Evolutionary conservation across 1,139 yeast genomes (phyloP), one percentile per base, ranked within the genome.

Genomic region (Pichia sp.): DNA sequence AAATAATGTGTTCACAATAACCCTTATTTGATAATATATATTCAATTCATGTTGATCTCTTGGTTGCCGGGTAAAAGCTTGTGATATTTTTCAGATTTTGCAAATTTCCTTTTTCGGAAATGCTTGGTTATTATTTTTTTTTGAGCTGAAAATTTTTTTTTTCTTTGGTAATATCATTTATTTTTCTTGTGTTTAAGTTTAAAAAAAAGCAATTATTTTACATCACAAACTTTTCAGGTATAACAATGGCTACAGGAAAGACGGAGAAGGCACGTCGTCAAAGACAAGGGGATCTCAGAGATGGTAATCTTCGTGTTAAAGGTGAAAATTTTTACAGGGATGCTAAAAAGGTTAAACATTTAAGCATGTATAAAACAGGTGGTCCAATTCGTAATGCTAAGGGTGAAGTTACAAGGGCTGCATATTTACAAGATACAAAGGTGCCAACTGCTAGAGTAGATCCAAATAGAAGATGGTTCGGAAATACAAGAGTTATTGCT

Each of bases 251-350:
- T 64, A 84, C 89, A 38, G 90, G 80, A 53, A 92, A 92, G 76
- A 92, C 88, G 63, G 97, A 90, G 69, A 86, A 86, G 66, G 77
- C 75, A 61, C 83, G 97, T 74, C 79, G 96, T 65, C 75, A 75
- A 54, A 84, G 95, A 63, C 87, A 89, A 66, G 83, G 83, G 50
- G 88, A 84, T 61, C 75, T 82, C 61, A 78, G 87, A 64, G 96
- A 86, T 66, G 97, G 96, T 37, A 90, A 92, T 64, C 78, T 92
- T 53, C 83, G 95, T 54, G 95, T 88, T 47, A 92, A 92, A 68
- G 98, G 98, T 60, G 98, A 92, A 69, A 92, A 92, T 72, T 92
- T 92, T 71, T 92, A 92, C 73, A 73, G 87, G 60, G 97, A 92
- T 78, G 94, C 96, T 50, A 88, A 88, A 65, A 86, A 87, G 65